These are phyloP conservation scores for Fomes fomentarius DNA, from an alignment of 1,284 basidiomycete genomes.

Conservation along the genomic window DNA sequence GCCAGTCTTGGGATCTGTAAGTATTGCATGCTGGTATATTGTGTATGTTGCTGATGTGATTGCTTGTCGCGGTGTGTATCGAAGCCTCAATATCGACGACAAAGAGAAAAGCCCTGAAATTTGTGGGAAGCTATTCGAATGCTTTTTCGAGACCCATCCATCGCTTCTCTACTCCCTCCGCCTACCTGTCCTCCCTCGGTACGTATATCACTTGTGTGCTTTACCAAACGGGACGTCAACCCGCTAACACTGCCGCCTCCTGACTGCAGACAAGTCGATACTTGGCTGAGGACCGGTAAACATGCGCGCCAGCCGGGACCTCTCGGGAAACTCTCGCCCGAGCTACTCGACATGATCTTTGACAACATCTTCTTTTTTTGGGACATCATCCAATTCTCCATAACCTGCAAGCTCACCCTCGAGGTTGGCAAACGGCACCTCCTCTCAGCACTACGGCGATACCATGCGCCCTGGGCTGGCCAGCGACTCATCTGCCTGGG, in stretches of 20 bases:
- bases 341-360: too few relatives aligned
- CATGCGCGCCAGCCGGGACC: too few relatives aligned
- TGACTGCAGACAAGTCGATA: too few relatives aligned
- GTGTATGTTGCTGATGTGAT: too few relatives aligned
- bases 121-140: neutral
- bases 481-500: constrained; percentile 23
- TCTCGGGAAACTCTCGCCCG: too few relatives aligned
- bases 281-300: too few relatives aligned
- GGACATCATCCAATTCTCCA: neutral
- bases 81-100: neutral
- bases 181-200: neutral
- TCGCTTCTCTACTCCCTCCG: neutral
- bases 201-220: too few relatives aligned
- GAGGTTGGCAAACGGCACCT: constrained; percentile 2
- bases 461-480: constrained; percentile 2
- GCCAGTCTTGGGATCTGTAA: too few relatives aligned
- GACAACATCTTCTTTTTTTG: constrained; percentile 1
- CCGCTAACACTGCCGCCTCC: too few relatives aligned
- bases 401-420: constrained; percentile 15
- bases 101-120: neutral
- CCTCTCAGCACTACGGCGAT: neutral
- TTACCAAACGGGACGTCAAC: too few relatives aligned
- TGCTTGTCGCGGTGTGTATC: too few relatives aligned
- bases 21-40: too few relatives aligned
- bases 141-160: neutral